These are phyloP conservation scores for Kluyveromyces sp. DNA, from an alignment of 1,139 yeast species.

Conservation along the genomic window DNA sequence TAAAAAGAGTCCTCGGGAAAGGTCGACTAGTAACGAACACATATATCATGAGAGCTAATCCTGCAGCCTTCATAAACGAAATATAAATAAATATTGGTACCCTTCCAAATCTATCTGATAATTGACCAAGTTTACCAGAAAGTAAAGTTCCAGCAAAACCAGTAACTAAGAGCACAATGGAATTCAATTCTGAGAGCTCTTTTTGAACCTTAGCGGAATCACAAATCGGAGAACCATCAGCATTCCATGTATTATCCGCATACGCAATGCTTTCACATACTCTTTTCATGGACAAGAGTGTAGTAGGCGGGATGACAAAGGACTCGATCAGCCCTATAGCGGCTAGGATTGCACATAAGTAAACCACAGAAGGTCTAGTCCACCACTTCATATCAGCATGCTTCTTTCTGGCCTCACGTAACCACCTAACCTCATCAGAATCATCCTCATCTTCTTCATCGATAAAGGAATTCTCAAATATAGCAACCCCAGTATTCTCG, in stretches of 20 bases:
- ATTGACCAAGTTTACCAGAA: conserved; percentile 20
- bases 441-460: conserved; percentile 10
- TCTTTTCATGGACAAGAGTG: conserved; percentile 23
- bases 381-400: conserved; percentile 22
- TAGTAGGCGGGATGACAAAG: conserved; percentile 24
- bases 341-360: conserved; percentile 22
- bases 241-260: conserved; percentile 3
- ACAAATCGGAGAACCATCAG: conserved; percentile 15
- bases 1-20: not conserved
- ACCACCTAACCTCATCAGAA: conserved; percentile 17
- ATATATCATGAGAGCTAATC: conserved; percentile 7
- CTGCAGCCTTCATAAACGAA: conserved; percentile 10
- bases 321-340: conserved; percentile 20
- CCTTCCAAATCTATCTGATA: conserved; percentile 22
- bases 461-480: conserved; percentile 9
- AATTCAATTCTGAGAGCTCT: conserved; percentile 20
- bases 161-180: conserved; percentile 12
- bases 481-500: conserved; percentile 14
- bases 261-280: conserved; percentile 22
- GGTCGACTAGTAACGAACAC: conserved; percentile 6
- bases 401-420: conserved; percentile 14
- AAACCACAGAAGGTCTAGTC: conserved; percentile 26
- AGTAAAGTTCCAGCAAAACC: conserved; percentile 16
- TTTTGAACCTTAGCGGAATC: conserved; percentile 29
- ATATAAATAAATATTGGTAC: conserved; percentile 18